These are phyloP conservation scores for Porphyrellus sp. DNA, from an alignment of 1,284 basidiomycete genomes.

Conservation along the genomic window DNA sequence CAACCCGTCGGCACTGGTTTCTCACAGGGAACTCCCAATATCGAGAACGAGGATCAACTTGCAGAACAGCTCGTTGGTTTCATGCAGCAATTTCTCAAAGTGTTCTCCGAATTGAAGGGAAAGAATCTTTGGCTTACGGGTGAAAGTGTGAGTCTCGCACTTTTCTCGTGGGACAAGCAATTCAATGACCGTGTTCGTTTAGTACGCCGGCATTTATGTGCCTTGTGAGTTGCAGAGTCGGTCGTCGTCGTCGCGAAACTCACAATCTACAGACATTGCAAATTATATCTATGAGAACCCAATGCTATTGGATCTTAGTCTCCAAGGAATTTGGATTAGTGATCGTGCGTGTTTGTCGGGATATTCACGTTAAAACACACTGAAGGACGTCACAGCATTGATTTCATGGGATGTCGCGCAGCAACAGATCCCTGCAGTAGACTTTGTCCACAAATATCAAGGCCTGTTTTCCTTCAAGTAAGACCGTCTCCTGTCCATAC, in stretches of 20 bases:
- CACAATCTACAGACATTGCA: slow-evolving; percentile 56
- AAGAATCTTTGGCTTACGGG: slow-evolving; percentile 68
- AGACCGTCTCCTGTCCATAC: not conserved
- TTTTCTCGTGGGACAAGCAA: not conserved
- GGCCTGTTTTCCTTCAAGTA: slow-evolving; percentile 70
- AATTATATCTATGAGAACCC: slow-evolving; percentile 67
- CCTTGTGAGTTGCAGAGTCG: slow-evolving; percentile 37
- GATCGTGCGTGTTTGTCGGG: slow-evolving; percentile 50
- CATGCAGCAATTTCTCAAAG: slow-evolving; percentile 69
- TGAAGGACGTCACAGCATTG: slow-evolving; percentile 38
- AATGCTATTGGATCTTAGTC: slow-evolving; percentile 46
- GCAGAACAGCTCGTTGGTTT: slow-evolving; percentile 51
- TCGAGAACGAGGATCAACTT: slow-evolving; percentile 66
- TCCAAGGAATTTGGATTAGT: slow-evolving; percentile 70
- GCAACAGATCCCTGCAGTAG: slow-evolving; percentile 63
- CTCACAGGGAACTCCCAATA: slow-evolving; percentile 68
- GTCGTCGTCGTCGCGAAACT: not conserved
- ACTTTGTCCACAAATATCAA: slow-evolving; percentile 68
- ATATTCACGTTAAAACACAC: not conserved
- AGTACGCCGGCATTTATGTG: slow-evolving; percentile 64
- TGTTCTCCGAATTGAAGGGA: slow-evolving; percentile 67
- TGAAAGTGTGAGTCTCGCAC: slow-evolving; percentile 62
- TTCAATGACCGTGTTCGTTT: not conserved
- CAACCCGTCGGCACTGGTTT: slow-evolving; percentile 85
- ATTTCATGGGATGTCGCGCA: slow-evolving; percentile 61